A percentile compares a stretch with the other conserved stretches of the same genome.
Evolutionary conservation across 192 early-diverging fungal genomes (phyloP).

Genomic region (Linnemannia exigua): DNA sequence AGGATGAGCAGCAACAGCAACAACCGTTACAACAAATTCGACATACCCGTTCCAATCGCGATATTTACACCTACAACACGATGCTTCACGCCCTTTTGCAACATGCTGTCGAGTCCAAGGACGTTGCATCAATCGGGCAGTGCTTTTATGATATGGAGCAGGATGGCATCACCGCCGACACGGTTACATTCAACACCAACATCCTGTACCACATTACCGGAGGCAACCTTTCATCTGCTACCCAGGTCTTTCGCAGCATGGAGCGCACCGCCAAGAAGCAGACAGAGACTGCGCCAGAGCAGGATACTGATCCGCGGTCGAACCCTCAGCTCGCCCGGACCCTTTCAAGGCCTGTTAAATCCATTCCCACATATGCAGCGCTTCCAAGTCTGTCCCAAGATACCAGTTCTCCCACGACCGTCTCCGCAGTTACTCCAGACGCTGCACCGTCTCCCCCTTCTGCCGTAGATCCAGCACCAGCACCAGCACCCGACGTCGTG

Average conservation of each 20-base stretch:
- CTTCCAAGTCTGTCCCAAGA: conserved; percentile 2
- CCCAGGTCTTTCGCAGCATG: conserved; percentile 50
- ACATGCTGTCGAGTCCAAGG: conserved; percentile 48
- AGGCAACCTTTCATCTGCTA: conserved; percentile 29
- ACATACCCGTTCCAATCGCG: conserved; percentile 25
- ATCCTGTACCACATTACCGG: conserved; percentile 49
- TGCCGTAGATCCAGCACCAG: background rate
- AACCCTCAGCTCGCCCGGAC: background rate
- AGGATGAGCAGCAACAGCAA: background rate
- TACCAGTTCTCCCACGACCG: background rate
- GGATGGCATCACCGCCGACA: conserved; percentile 44
- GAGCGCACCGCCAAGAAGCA: background rate
- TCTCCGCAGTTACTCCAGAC: background rate
- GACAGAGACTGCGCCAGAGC: background rate
- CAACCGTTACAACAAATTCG: background rate
- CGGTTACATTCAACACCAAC: conserved; percentile 56
- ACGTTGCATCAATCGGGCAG: conserved; percentile 44
- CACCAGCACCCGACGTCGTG: conserved; percentile 38
- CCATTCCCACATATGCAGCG: background rate
- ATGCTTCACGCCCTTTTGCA: conserved; percentile 51
- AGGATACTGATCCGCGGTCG: background rate
- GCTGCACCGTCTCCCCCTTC: background rate
- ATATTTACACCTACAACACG: conserved; percentile 54
- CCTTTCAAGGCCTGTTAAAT: conserved; percentile 28
- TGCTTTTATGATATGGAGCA: conserved; percentile 54